Percentiles rank a stretch among this genome's conserved stretches.
phyloP scores from a whole-genome alignment of 2,329 filamentous ascomycete species.

The Aureobasidium leucospermi region DNA sequence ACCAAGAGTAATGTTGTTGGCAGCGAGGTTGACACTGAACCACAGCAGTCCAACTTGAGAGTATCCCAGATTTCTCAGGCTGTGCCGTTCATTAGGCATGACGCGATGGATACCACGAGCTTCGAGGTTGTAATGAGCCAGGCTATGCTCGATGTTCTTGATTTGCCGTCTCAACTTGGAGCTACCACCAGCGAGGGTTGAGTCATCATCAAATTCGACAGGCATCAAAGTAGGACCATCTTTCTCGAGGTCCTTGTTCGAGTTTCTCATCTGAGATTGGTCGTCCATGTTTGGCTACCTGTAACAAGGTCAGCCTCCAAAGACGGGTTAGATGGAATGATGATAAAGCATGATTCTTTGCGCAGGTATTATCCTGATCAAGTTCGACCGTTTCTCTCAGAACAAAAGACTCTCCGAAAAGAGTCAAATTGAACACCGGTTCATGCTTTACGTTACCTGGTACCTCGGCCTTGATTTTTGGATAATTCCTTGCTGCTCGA shows the following conservation, averaged over 20 bases:
- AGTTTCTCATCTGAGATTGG: conserved; percentile 12
- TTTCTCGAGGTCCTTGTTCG: conserved; percentile 18
- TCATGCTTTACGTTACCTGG: conserved; percentile 26
- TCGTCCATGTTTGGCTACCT: conserved; percentile 19
- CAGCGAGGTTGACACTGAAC: conserved; percentile 56
- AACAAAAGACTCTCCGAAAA: conserved; percentile 18
- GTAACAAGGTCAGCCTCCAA: conserved; percentile 13
- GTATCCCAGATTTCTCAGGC: conserved; percentile 28
- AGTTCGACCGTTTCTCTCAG: conserved; percentile 51
- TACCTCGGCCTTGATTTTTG: conserved; percentile 20
- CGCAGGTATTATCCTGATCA: conserved; percentile 48
- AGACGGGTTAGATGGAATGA: conserved; percentile 19
- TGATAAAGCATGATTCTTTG: conserved; percentile 43
- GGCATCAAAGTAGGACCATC: conserved; percentile 13
- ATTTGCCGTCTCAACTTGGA: conserved; percentile 11
- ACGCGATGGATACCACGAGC: conserved; percentile 55
- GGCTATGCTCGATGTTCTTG: conserved; percentile 32
- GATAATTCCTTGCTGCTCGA: conserved; percentile 13
- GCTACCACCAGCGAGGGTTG: conserved; percentile 1
- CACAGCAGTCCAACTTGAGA: conserved; percentile 50
- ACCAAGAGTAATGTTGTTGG: conserved; percentile 58
- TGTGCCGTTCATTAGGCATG: conserved; percentile 47
- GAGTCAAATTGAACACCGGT: conserved; percentile 26
- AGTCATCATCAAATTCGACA: background rate
- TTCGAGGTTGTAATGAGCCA: conserved; percentile 49